Base-by-base conservation (phyloP, 2,329 filamentous ascomycete genomes). In the Colletotrichum costaricense region DNA sequence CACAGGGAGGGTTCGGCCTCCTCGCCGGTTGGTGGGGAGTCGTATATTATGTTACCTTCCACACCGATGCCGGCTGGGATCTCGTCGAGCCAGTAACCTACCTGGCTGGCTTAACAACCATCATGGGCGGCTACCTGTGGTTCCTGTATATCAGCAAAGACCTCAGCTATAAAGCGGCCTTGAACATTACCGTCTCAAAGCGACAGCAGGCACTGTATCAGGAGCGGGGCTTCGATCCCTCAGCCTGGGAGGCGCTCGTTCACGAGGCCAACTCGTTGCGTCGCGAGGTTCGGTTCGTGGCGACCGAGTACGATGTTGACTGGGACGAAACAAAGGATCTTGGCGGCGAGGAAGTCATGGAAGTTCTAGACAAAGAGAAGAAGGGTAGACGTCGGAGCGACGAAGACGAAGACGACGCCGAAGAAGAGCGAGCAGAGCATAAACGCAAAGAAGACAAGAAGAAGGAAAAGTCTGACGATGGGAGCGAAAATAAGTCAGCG, bases 121-220 rank as follows among this genome's bases (percentile, higher is more conserved):
- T 98, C 78, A 97, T 98, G 85, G 93, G 93, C 8, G 95, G 95
- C 76, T 98, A 98, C 79, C 86, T 97, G 67, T 98, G 95, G 94
- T 98, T 98, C 81, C 85, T 98, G 14, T 97, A 95, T 83, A 94
- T 98, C 85, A 97, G 95, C 83, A 91, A 94, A 24, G 95, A 98
- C 82, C 92, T 97, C 12, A 94, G 91, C 76, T 98, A 98, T 85
- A 92, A 93, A 76, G 93, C 93, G 2, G 95, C 95, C 33, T 91
- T 98, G 84, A 95, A 97, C 80, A 88, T 97, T 67, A 98, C 95
- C 7, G 93, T 98, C 49, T 94, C 91, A 49, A 88, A 91, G 46
- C 89, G 95, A 5, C 95, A 97, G 82, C 88, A 90, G 67, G 90
- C 92, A 65, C 85, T 98, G 12, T 98, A 98, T 80, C 88, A 93